Evolutionary conservation across 805 yeast species (phyloP).

Genomic region (Hemisphaericaspora nanyangensis): DNA sequence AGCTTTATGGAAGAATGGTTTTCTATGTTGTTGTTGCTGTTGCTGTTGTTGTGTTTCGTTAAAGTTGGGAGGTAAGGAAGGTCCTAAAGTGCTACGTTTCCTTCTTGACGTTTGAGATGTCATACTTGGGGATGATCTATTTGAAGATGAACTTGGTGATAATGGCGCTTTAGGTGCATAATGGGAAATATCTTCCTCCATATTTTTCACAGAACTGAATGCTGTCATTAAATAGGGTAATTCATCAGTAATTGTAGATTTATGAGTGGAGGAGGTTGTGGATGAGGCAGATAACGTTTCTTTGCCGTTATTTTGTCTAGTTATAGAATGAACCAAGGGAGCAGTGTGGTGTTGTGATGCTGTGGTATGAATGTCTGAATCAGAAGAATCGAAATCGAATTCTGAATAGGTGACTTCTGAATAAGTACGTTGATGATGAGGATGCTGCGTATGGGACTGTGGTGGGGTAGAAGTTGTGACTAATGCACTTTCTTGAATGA

Average conservation of each 20-base stretch:
- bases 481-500: neutral
- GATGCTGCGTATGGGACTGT: neutral
- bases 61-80: neutral
- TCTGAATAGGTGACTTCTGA: neutral
- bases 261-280: constrained; percentile 13
- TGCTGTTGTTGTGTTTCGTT: constrained; percentile 5
- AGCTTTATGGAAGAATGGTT: constrained; percentile 21
- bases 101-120: constrained; percentile 4
- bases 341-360: constrained; percentile 24
- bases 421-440: neutral
- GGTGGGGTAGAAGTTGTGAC: constrained; percentile 1
- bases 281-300: neutral
- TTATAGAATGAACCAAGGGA: constrained; percentile 35
- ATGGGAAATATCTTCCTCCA: constrained; percentile 47
- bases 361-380: constrained; percentile 6
- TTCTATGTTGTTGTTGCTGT: constrained; percentile 1
- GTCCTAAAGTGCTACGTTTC: constrained; percentile 1
- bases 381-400: constrained; percentile 2
- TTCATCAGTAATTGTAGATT: constrained; percentile 60
- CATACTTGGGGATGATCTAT: neutral
- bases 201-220: constrained; percentile 56
- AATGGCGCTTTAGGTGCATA: constrained; percentile 18
- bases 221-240: constrained; percentile 65
- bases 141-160: neutral
- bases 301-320: constrained; percentile 13